Evolutionary conservation across 2,329 filamentous ascomycete species (phyloP).

Genomic region (Podosphaera fusca): DNA sequence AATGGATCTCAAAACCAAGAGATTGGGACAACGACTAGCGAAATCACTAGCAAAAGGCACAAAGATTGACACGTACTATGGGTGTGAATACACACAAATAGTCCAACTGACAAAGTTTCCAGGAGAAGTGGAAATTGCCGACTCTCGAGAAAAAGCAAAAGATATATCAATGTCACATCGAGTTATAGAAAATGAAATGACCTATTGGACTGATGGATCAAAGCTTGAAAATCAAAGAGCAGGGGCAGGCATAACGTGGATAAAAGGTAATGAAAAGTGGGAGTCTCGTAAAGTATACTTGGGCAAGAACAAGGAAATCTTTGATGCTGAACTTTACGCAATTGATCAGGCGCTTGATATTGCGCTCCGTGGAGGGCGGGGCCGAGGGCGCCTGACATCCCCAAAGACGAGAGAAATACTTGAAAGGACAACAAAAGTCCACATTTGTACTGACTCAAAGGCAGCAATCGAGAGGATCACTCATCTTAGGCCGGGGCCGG

Average conservation of each 20-base stretch:
- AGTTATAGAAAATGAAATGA: no score
- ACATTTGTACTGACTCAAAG: neutral
- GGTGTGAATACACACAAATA: no score
- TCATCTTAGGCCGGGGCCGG: neutral
- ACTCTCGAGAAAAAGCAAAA: no score
- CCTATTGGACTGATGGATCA: neutral
- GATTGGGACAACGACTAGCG: no score
- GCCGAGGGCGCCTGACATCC: neutral
- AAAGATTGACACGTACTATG: no score
- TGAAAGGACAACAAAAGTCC: neutral
- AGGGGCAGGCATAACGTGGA: neutral
- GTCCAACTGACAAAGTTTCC: no score
- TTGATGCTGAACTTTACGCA: neutral
- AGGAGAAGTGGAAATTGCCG: no score
- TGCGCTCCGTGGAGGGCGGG: neutral
- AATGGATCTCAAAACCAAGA: neutral
- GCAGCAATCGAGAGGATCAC: neutral
- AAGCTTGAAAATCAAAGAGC: neutral
- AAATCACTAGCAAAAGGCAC: no score
- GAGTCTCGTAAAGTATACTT: neutral
- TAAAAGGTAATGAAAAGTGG: neutral
- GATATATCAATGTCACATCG: no score
- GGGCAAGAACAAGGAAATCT: neutral
- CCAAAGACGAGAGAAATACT: neutral
- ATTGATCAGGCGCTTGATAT: neutral